Base-by-base conservation (phyloP, 1,284 basidiomycete species). In the Ustilago loliicola region DNA sequence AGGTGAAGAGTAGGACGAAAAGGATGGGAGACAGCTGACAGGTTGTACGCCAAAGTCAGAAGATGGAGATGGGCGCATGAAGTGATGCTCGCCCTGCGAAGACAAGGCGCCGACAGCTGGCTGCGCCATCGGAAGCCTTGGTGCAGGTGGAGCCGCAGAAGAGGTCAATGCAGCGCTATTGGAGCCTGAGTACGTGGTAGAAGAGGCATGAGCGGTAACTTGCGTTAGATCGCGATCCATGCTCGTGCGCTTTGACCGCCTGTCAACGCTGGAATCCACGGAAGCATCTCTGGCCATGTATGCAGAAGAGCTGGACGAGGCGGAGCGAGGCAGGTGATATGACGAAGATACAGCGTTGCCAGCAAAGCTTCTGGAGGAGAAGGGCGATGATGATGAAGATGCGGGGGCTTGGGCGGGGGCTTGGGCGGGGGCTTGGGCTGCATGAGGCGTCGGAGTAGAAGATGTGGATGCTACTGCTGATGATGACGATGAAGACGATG, bases 231-330 rank as follows among this genome's bases (percentile, higher is more conserved):
- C 40, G 57, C 66, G 71, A 30, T 73, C 66, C 66, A 59, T 58
- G 66, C 66, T 73, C 10, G 47, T 27, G 61, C 61, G 65, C 71
- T 50, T 58, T 52, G 58, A 27, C 40, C 66, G 36, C 48, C 48
- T 50, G 32, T 58, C 40, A 29, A 34, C 32, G 53, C 32, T n/a
- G 11, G 8, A 4, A 17, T 45, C n/a, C n/a, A 54, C 15, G 2
- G 45, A 59, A 30, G 42, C 45, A 48, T 60, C 38, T 9, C 21
- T 15, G 19, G n/a, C 47, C 19, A 38, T n/a, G 29, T 25, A 50
- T 27, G 54, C 19, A 10, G 56, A 30, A 4, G 63, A 48, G 23
- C 38, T 58, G 29, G 56, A 47, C 7, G 25, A 23, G 36, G 6
- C 21, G 13, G 56, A 50, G 21, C 27, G 38, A 8, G 25, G 61